Conservation (phyloP, 768 basidiomycete species). For the Naganishia onofrii region DNA sequence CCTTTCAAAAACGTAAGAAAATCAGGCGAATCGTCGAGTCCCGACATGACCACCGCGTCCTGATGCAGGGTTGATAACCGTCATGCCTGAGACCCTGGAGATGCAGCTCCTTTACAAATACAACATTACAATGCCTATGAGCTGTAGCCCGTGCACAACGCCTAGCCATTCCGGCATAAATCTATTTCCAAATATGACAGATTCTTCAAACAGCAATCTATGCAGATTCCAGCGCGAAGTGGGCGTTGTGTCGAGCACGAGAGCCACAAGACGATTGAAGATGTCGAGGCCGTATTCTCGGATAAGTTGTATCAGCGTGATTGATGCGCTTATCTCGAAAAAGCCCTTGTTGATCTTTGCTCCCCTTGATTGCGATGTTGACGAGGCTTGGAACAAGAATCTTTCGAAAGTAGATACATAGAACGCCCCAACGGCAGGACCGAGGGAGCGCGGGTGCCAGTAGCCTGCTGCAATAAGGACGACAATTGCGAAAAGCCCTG, state of each 20-base stretch:
- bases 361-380: too few species aligned
- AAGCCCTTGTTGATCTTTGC: background rate
- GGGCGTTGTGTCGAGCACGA: background rate
- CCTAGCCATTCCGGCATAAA: conserved; percentile 13
- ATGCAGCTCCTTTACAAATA: background rate
- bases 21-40: too few species aligned
- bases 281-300: background rate
- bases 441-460: too few species aligned
- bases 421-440: too few species aligned
- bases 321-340: background rate
- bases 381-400: too few species aligned
- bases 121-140: background rate
- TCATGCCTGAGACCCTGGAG: too few species aligned
- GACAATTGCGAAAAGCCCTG: background rate
- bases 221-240: background rate
- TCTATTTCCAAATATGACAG: conserved; percentile 4
- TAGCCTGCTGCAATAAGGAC: background rate
- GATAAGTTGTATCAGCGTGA: background rate
- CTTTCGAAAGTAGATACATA: too few species aligned
- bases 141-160: background rate
- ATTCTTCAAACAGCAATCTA: background rate
- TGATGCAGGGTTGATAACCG: too few species aligned
- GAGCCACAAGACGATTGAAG: background rate
- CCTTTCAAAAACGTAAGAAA: too few species aligned
- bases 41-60: too few species aligned